A percentile compares a stretch with the other conserved stretches of the same genome.
phyloP scores from a whole-genome alignment of 2,329 filamentous ascomycete genomes.

The Pseudofabraea citricarpa region DNA sequence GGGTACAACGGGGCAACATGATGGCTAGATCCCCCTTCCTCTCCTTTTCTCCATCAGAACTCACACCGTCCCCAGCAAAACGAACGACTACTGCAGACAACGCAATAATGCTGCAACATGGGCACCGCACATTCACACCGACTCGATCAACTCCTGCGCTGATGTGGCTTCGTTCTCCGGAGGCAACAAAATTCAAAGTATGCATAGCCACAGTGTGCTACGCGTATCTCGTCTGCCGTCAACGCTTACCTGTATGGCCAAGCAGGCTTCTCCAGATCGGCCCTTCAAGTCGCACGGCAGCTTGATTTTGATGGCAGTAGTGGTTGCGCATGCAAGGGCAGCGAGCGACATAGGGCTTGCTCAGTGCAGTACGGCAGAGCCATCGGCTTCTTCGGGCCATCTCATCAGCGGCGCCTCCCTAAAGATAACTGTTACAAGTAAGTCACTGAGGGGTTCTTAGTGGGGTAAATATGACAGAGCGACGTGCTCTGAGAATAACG shows the following conservation, averaged over 20 bases:
- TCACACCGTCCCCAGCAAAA: too few relatives aligned
- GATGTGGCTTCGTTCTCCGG: too few relatives aligned
- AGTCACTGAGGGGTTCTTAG: not conserved
- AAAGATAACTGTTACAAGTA: not conserved
- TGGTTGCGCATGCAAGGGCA: constrained; percentile 1
- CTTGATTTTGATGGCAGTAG: not conserved
- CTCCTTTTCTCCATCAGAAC: too few relatives aligned
- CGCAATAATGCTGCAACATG: not conserved
- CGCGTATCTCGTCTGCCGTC: not conserved
- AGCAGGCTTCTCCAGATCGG: not conserved
- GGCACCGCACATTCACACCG: not conserved
- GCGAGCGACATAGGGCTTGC: not conserved
- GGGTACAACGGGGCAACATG: too few relatives aligned
- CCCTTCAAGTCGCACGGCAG: not conserved
- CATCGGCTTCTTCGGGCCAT: not conserved
- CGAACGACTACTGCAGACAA: too few relatives aligned
- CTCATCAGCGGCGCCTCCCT: not conserved
- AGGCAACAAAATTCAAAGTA: not conserved
- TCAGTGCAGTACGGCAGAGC: not conserved
- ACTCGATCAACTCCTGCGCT: too few relatives aligned
- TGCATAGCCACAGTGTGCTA: not conserved
- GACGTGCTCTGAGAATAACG: not conserved
- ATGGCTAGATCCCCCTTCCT: too few relatives aligned
- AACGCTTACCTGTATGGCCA: not conserved
- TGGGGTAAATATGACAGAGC: constrained; percentile 2